phyloP scores from a whole-genome alignment of 2,329 filamentous ascomycete species.

The Alternaria dauci region DNA sequence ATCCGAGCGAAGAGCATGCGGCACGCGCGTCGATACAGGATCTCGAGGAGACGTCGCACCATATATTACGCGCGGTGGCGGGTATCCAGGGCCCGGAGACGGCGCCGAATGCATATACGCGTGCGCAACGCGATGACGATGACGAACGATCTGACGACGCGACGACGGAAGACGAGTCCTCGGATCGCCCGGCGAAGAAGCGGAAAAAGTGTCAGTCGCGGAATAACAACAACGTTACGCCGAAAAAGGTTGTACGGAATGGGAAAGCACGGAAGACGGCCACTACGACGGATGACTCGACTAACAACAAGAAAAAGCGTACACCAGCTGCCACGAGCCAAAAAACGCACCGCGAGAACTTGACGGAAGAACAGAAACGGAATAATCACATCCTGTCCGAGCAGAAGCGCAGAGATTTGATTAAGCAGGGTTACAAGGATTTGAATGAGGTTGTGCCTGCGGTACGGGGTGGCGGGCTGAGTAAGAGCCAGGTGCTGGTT shows the following conservation, averaged over 20 bases:
- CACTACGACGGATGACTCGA: slow-evolving; percentile 24
- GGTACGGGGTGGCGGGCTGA: slow-evolving; percentile 76
- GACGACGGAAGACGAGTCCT: slow-evolving; percentile 34
- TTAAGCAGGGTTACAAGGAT: slow-evolving; percentile 83
- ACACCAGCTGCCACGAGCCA: slow-evolving; percentile 33
- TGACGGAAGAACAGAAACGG: slow-evolving; percentile 81
- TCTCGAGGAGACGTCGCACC: slow-evolving; percentile 29
- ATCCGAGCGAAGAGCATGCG: slow-evolving; percentile 35
- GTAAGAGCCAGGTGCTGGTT: slow-evolving; percentile 80
- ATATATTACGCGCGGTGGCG: slow-evolving; percentile 19
- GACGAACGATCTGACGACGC: slow-evolving; percentile 38
- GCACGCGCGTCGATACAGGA: slow-evolving; percentile 37
- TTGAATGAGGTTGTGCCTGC: slow-evolving; percentile 79
- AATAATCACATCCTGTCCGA: slow-evolving; percentile 89
- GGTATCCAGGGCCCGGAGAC: slow-evolving; percentile 16
- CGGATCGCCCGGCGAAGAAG: slow-evolving; percentile 31
- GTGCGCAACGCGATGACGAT: slow-evolving; percentile 28
- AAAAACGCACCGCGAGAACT: slow-evolving; percentile 60
- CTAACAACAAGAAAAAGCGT: slow-evolving; percentile 43
- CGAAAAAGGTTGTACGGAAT: slow-evolving; percentile 31
- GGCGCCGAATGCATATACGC: slow-evolving; percentile 19
- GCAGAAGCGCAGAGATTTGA: slow-evolving; percentile 83
- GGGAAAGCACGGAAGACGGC: slow-evolving; percentile 36
- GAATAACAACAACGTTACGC: slow-evolving; percentile 14
- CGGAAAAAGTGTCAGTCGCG: slow-evolving; percentile 34